Evolutionary conservation across 768 basidiomycete genomes (phyloP).

Genomic region (Tulasnella sp.): DNA sequence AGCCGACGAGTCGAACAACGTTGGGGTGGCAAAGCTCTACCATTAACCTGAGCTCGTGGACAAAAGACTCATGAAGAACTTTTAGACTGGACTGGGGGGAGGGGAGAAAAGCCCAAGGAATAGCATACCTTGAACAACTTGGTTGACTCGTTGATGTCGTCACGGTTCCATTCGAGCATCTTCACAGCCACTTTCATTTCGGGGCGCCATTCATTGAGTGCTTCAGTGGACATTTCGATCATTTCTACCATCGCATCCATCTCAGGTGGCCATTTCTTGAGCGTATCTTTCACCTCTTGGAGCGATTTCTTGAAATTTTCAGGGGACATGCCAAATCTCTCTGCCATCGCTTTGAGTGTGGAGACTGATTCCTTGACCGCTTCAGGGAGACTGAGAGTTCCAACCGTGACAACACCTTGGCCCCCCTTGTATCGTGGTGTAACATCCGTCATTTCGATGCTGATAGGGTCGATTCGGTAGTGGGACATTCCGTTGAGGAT

Average conservation of each 20-base stretch:
- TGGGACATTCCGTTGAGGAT: neutral
- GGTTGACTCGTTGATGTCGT: neutral
- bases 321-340: neutral
- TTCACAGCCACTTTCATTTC: neutral
- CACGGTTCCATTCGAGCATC: neutral
- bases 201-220: neutral
- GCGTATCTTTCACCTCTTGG: neutral
- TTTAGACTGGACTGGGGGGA: neutral
- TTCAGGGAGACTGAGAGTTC: neutral
- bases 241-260: too few relatives aligned
- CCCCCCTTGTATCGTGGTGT: neutral
- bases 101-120: neutral
- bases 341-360: neutral
- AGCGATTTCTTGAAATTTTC: neutral
- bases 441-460: neutral
- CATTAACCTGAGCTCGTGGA: neutral
- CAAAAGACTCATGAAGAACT: neutral
- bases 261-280: too few relatives aligned
- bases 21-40: neutral
- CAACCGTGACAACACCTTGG: neutral
- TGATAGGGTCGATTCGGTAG: neutral
- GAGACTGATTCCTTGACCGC: neutral
- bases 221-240: neutral
- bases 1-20: neutral
- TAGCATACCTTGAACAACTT: neutral